Evolutionary conservation across 495 filamentous ascomycete species (phyloP).

Genomic region (Aspergillus bertholletiae): DNA sequence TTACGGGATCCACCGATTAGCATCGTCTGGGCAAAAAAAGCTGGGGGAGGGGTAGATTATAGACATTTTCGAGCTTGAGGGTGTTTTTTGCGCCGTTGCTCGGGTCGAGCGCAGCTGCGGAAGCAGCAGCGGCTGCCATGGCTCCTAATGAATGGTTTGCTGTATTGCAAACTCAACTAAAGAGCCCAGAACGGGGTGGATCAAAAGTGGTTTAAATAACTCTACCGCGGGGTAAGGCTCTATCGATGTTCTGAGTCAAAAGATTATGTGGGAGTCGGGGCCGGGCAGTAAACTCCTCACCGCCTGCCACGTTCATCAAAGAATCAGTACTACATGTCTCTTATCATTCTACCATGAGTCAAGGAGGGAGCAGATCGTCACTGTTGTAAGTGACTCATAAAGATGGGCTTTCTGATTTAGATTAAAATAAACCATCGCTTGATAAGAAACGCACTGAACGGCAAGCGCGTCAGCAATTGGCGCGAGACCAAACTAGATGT

Average conservation of each 20-base stretch:
- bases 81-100: slow-evolving; percentile 61
- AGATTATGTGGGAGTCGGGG: slow-evolving; percentile 19
- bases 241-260: slow-evolving; percentile 13
- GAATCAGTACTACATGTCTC: neutral
- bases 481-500: neutral
- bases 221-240: slow-evolving; percentile 28
- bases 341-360: neutral
- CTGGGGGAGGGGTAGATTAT: slow-evolving; percentile 23
- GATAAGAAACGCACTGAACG: neutral
- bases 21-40: slow-evolving; percentile 6
- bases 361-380: neutral
- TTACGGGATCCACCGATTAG: slow-evolving; percentile 10
- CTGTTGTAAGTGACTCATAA: neutral
- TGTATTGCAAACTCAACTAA: slow-evolving; percentile 23
- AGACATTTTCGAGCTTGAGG: slow-evolving; percentile 70
- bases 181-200: slow-evolving; percentile 18
- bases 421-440: neutral
- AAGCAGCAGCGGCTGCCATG: slow-evolving; percentile 55
- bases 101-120: slow-evolving; percentile 56
- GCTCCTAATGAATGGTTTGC: slow-evolving; percentile 22
- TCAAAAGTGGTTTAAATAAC: slow-evolving; percentile 7
- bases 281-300: slow-evolving; percentile 5
- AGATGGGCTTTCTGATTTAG: neutral
- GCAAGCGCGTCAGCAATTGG: neutral
- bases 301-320: slow-evolving; percentile 9